Base-by-base conservation (phyloP, 2,329 filamentous ascomycete species). In the Epicoccum sorghinum region DNA sequence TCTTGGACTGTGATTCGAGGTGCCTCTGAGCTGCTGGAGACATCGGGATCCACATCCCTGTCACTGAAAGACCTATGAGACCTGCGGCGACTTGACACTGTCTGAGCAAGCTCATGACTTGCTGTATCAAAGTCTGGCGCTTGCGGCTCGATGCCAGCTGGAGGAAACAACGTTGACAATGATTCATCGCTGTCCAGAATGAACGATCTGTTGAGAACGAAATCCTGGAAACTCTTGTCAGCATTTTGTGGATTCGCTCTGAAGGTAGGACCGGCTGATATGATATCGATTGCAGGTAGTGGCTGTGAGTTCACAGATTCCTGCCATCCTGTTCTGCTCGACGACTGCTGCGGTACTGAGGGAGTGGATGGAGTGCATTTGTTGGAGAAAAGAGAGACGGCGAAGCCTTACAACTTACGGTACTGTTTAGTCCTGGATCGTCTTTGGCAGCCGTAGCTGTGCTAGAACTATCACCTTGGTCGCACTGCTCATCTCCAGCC, bases 131-230 rank as follows among this genome's bases (percentile, higher is more conserved):
- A 35, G 30, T 44, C 30, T 41, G 37, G 40, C 1, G 27, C 27
- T 29, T 14, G 27, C 30, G 45, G 0, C 18, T 51, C n/a, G 10
- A 66, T 33, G 8, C 25, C 40, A 39, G 55, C 47, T 13, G 58
- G 54, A 3, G 57, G 58, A 10, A 61, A 61, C 0, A 63, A 29
- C 4, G 44, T 35, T n/a, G 40, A 29, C 13, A 49, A n/a, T 2
- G 46, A 45, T 13, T 37, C 45, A 4, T 14, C 18, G 22, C 13
- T 32, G 24, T 24, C 35, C 4, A 45, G 7, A 7, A 1, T 14
- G 18, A 45, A 37, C 4, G 22, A 4, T 9, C 9, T 6, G 5
- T 10, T 41, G 12, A 7, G 7, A 7, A 4, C 4, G 23, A n/a
- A 12, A 4, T 23, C 23, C 10, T 36, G 10, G 4, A n/a, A 13